Evolutionary conservation across 352 stramenopile species (phyloP).

Genomic region (Phytopythium ostracodes): DNA sequence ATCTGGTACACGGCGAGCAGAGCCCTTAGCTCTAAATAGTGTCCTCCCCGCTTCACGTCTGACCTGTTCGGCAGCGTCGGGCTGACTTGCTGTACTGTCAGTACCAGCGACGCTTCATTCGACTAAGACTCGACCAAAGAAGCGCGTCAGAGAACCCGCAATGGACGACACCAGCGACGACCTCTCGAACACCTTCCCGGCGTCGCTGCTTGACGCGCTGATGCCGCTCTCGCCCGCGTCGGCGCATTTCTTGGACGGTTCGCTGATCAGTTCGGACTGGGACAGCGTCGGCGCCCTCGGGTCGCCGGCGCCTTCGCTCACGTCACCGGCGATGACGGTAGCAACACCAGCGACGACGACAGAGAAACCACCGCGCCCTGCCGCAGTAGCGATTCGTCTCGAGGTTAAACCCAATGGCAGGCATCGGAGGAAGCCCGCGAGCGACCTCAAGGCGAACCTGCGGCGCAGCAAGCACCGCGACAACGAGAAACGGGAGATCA

Average conservation of each 20-base stretch:
- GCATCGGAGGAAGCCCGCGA: not conserved
- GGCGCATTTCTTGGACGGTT: not conserved
- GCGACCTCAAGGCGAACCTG: constrained; percentile 5
- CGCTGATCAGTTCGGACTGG: not conserved
- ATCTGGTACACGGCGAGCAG: not conserved
- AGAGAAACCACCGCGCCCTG: not conserved
- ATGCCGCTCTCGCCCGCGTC: not conserved
- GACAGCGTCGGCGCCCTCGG: not conserved
- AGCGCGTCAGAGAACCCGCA: not conserved
- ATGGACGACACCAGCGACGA: not conserved
- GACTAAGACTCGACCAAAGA: not conserved
- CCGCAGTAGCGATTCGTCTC: not conserved
- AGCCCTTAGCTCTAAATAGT: not conserved
- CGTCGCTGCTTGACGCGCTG: constrained; percentile 1
- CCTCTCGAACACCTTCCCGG: not conserved
- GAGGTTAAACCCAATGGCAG: not conserved
- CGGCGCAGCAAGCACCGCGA: constrained; percentile 3
- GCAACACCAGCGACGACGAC: not conserved
- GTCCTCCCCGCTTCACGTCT: not conserved
- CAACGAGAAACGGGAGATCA: constrained; percentile 5
- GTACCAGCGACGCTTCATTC: too few relatives aligned
- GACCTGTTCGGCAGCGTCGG: not conserved
- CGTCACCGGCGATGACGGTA: not conserved
- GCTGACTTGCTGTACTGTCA: too few relatives aligned
- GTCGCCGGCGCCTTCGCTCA: too few relatives aligned